A percentile compares a stretch with the other conserved stretches of the same genome.
These are phyloP conservation scores for Yarrowia sp. DNA, from an alignment of 805 yeast species.

Conservation along the genomic window DNA sequence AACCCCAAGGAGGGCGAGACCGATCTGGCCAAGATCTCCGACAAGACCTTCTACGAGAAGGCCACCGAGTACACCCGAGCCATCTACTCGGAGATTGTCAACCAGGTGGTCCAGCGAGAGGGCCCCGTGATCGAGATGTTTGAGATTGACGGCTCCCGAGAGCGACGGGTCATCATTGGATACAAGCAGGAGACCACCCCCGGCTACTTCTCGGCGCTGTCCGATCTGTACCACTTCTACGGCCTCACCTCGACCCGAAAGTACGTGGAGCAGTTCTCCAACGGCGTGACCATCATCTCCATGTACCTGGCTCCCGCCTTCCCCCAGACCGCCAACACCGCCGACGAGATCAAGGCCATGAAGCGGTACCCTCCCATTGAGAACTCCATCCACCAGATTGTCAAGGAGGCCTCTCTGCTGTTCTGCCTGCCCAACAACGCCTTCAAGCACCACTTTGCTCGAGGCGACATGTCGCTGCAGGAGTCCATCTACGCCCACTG, in stretches of 20 bases:
- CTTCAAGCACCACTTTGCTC: slow-evolving; percentile 75
- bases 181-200: slow-evolving; percentile 84
- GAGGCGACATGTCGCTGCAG: slow-evolving; percentile 84
- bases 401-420: slow-evolving; percentile 90
- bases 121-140: slow-evolving; percentile 94
- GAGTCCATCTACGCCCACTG: slow-evolving; percentile 95
- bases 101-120: slow-evolving; percentile 70
- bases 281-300: slow-evolving; percentile 85
- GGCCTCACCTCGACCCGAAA: slow-evolving; percentile 83
- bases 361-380: slow-evolving; percentile 60
- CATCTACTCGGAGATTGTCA: slow-evolving; percentile 74
- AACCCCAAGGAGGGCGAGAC: slow-evolving; percentile 52
- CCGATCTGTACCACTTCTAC: slow-evolving; percentile 87
- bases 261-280: slow-evolving; percentile 92
- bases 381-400: slow-evolving; percentile 83
- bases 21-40: slow-evolving; percentile 74
- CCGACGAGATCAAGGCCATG: slow-evolving; percentile 46
- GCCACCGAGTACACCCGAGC: slow-evolving; percentile 81
- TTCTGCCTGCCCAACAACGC: slow-evolving; percentile 89
- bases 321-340: slow-evolving; percentile 50
- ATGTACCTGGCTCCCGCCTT: slow-evolving; percentile 78
- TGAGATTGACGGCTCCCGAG: slow-evolving; percentile 78
- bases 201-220: slow-evolving; percentile 84
- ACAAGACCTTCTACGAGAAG: slow-evolving; percentile 74
- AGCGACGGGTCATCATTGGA: slow-evolving; percentile 87